Conservation (phyloP, 306 rosid genomes). For the Pyrus betulifolia region DNA sequence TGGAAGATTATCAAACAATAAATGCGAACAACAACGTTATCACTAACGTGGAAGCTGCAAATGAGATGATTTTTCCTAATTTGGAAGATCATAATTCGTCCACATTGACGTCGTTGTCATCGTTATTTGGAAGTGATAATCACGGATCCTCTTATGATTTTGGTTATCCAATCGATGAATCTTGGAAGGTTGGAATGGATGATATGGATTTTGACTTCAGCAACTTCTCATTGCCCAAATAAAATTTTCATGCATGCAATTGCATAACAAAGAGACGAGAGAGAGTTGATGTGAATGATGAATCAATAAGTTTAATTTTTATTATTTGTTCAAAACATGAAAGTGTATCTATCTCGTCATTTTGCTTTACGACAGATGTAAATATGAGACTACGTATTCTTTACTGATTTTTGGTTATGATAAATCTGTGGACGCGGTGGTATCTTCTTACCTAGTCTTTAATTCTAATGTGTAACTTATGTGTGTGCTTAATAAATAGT, state of each 20-base stretch:
- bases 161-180: not conserved
- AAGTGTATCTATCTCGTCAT: too few species aligned
- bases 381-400: not conserved
- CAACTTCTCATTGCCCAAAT: not conserved
- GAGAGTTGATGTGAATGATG: not conserved
- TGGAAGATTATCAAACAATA: not conserved
- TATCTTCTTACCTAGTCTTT: too few species aligned
- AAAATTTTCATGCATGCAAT: not conserved
- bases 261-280: not conserved
- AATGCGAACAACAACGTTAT: not conserved
- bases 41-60: not conserved
- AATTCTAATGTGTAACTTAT: too few species aligned
- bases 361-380: too few species aligned
- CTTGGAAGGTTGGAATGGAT: not conserved
- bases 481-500: rapidly evolving
- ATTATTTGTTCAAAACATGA: too few species aligned
- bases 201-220: not conserved
- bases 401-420: not conserved
- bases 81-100: not conserved
- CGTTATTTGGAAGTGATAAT: not conserved
- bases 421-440: too few species aligned
- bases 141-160: not conserved
- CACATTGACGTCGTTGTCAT: not conserved
- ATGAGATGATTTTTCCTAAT: not conserved
- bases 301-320: not conserved